These are phyloP conservation scores for Castanea crenata DNA, from an alignment of 306 rosid genomes.

Conservation along the genomic window DNA sequence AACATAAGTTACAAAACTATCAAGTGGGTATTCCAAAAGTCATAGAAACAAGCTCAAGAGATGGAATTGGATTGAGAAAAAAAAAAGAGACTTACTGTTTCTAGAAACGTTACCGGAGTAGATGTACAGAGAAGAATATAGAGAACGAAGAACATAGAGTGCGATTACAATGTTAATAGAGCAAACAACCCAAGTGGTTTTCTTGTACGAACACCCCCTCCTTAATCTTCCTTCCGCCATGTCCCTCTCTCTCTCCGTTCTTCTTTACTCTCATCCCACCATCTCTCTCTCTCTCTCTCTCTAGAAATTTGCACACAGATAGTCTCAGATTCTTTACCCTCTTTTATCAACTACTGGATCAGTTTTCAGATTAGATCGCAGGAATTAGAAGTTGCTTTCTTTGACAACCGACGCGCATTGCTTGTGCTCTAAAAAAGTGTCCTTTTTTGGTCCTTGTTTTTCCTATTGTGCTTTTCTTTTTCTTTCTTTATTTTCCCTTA, in stretches of 20 bases:
- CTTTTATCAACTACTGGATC: slow-evolving; percentile 9
- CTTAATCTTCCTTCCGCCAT: slow-evolving; percentile 83
- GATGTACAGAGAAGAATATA: slow-evolving; percentile 82
- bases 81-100: slow-evolving; percentile 41
- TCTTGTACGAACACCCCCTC: slow-evolving; percentile 81
- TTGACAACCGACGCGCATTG: neutral
- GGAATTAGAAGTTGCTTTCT: neutral
- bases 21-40: neutral
- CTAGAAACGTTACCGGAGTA: slow-evolving; percentile 66
- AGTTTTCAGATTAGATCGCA: neutral
- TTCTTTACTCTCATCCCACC: slow-evolving; percentile 82
- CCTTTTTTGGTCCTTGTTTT: neutral
- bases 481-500: no score
- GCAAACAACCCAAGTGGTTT: slow-evolving; percentile 68
- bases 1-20: neutral
- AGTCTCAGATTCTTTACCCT: neutral
- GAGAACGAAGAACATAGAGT: slow-evolving; percentile 80
- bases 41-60: neutral
- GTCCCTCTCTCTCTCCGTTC: slow-evolving; percentile 30
- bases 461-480: neutral
- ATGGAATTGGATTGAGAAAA: neutral
- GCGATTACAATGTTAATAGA: slow-evolving; percentile 86
- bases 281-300: slow-evolving; percentile 43
- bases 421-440: neutral
- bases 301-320: neutral